Evolutionary conservation across 129 eudicot genomes (phyloP), one percentile per base, ranked within the genome.

Genomic region (Helianthus tuberosus): DNA sequence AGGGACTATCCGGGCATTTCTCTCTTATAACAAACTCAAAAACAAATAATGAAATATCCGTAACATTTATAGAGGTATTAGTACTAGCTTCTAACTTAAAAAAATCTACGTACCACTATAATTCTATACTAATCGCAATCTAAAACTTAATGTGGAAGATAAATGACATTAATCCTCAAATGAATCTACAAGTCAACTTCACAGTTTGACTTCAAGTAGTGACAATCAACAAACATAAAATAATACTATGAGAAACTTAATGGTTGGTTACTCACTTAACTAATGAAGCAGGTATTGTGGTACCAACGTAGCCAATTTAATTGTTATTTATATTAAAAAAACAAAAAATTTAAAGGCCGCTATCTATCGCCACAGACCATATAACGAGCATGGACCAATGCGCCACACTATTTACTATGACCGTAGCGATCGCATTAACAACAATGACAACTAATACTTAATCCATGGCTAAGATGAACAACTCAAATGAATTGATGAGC

Each of bases 171-270:
- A 64, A 39, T 64, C 13, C 27, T 39, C 3, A 64, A 8, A 35
- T 0, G 6, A 7, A 32, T 32, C 9, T 63, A n/a, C 41, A n/a
- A 3, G 38, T 32, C 43, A n/a, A 7, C 35, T 12, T 62, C 23
- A 62, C 66, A 7, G 8, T 35, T 63, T 63, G 7, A 63, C 48
- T 38, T 39, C 49, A 25, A 38, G 14, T 64, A 64, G 49, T 38
- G 49, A 64, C 4, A 64, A 64, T 38, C 68, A 64, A 36, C 68
- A 64, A 64, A 60, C 66, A 60, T 27, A 60, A 60, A 32, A 29
- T 25, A 25, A 27, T 32, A 60, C 5, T 5, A 60, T 13, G 11
- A 32, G 43, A 41, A 29, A 29, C 44, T 60, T 29, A 60, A 16
- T 60, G 66, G 64, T 25, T 60, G 66, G 64, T 25, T 58, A 23